Base-by-base conservation (phyloP, 805 yeast species). In the Isabelozyma rhagii region DNA sequence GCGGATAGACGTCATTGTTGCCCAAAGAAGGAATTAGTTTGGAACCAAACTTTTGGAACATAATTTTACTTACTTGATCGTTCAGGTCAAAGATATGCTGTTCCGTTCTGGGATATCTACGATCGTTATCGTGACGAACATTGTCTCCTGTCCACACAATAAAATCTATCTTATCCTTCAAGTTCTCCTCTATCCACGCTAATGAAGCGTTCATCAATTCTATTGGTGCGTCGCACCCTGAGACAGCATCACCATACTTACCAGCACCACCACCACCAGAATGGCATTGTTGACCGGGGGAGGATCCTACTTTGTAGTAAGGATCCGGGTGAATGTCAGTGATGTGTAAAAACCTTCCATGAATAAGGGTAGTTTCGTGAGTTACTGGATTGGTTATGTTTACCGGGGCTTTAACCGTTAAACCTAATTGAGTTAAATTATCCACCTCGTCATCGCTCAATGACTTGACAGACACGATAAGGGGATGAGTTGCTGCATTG, bases 141-240 rank as follows among this genome's bases (percentile, higher is more conserved):
- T 89, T 89, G 67, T 89, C 97, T 31, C 97, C 97, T 0, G 96
- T 89, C 96, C 96, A 89, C 11, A 89, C 79, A 10, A 89, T 84
- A 66, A 89, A 89, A 64, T 89, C 97, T 45, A 89, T 83, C 55
- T 89, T 83, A 64, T 87, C 94, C 52, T 75, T 80, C 51, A 89
- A 64, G 51, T 88, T 83, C 10, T 74, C 71, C 17, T 74, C 65
- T 2, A 89, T 70, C 94, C 96, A 89, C 29, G 75, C 63, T 48
- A 89, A 67, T 0, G 96, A 88, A 14, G 74, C 74, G 8, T 82
- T 71, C 66, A 85, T 81, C 45, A 89, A 65, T 1, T 68, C 66
- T 62, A 82, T 64, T 2, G 96, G 90, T 1, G 90, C 71, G 63
- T 89, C 97, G 60, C 96, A 89, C 2, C 93, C 93, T 29, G 78